Conservation (phyloP, 108 stramenopile species). For the Poteriospumella lacustris region DNA sequence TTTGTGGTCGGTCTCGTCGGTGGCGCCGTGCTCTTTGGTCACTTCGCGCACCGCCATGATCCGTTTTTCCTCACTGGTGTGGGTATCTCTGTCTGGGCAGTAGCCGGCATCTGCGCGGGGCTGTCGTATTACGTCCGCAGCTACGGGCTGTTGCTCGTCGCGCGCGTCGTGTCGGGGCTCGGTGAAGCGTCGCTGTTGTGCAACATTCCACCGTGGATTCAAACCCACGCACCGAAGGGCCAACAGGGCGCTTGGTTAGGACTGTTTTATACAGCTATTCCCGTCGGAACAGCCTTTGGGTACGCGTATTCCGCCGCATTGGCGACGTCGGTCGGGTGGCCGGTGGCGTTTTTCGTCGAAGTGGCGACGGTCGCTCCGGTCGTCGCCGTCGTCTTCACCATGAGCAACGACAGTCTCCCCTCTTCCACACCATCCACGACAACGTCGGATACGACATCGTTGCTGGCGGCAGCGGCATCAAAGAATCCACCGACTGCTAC, state of each 20-base stretch:
- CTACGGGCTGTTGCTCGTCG: not conserved
- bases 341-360: constrained; percentile 15
- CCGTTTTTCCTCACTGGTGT: not conserved
- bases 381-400: not conserved
- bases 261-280: constrained; percentile 12
- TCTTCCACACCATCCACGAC: not conserved
- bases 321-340: not conserved
- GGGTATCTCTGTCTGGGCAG: not conserved
- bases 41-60: not conserved
- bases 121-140: not conserved
- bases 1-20: constrained; percentile 4
- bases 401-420: not conserved
- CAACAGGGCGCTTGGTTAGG: not conserved
- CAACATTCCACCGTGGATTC: constrained; percentile 14
- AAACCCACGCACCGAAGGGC: not conserved
- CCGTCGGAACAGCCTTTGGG: constrained; percentile 19
- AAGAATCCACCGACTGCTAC: not conserved
- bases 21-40: not conserved
- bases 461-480: not conserved
- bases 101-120: not conserved
- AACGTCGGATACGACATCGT: not conserved
- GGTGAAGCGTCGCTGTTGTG: not conserved
- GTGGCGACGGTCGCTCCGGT: not conserved
- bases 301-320: not conserved
- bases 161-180: not conserved